Evolutionary conservation across 305 asterid genomes (phyloP).

Genomic region (Solanum chacoense): DNA sequence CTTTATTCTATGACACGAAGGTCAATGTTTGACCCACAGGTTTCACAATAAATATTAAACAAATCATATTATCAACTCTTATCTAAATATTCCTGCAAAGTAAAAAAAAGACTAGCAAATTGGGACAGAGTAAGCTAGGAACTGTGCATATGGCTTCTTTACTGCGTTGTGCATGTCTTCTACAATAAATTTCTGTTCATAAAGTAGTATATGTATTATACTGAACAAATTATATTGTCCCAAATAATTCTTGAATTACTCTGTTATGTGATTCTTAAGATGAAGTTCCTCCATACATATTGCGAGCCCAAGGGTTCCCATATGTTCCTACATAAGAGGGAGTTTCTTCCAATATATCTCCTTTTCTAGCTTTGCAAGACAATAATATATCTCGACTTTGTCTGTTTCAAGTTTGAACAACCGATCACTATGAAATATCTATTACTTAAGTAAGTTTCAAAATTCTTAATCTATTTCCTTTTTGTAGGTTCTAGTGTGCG

Average conservation of each 20-base stretch:
- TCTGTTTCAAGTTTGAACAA: not conserved
- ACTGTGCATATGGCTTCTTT: not conserved
- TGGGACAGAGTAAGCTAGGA: not conserved
- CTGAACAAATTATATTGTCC: not conserved
- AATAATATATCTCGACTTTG: not conserved
- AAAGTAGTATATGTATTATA: not conserved
- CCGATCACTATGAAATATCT: not conserved
- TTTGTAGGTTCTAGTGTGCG: conserved; percentile 78
- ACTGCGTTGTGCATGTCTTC: not conserved
- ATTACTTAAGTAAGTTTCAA: not conserved
- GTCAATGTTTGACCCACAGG: not conserved
- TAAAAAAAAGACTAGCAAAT: not conserved
- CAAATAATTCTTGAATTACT: not conserved
- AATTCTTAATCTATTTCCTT: conserved; percentile 3
- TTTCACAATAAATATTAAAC: not conserved
- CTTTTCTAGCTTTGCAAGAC: not conserved
- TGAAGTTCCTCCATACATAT: not conserved
- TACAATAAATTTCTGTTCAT: not conserved
- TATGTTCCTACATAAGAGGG: not conserved
- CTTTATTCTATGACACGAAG: not conserved
- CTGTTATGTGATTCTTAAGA: not conserved
- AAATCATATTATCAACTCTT: not conserved
- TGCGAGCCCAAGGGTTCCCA: not conserved
- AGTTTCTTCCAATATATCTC: not conserved
- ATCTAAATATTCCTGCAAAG: not conserved